Evolutionary conservation across 2,329 filamentous ascomycete genomes (phyloP).

Genomic region (Trichoderma atrobrunneum): DNA sequence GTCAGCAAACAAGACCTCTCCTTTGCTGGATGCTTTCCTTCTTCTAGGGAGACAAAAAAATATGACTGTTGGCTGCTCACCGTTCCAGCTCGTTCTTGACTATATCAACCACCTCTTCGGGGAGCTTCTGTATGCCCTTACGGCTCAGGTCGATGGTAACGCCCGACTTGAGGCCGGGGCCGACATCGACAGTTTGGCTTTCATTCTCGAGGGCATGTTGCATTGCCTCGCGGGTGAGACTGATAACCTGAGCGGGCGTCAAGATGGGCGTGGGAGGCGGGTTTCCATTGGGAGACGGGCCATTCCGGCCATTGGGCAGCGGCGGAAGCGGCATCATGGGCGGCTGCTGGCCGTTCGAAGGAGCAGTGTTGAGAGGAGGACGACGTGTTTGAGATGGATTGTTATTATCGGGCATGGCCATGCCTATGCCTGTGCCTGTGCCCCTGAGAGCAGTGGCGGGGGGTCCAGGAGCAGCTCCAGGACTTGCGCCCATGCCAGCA

Average conservation of each 20-base stretch:
- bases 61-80: slow-evolving; percentile 42
- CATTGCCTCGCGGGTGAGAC: slow-evolving; percentile 65
- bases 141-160: slow-evolving; percentile 77
- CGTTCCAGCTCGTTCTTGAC: slow-evolving; percentile 72
- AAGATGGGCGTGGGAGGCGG: slow-evolving; percentile 52
- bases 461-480: slow-evolving; percentile 16
- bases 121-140: slow-evolving; percentile 67
- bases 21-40: neutral
- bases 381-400: slow-evolving; percentile 40
- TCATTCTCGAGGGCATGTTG: slow-evolving; percentile 64
- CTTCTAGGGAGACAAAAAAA: neutral
- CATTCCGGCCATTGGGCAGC: slow-evolving; percentile 47
- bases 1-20: slow-evolving; percentile 11
- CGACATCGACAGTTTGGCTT: slow-evolving; percentile 59
- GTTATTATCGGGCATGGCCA: slow-evolving; percentile 43
- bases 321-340: slow-evolving; percentile 42
- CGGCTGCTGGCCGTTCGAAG: slow-evolving; percentile 39
- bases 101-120: slow-evolving; percentile 71
- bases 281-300: slow-evolving; percentile 42
- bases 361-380: slow-evolving; percentile 38
- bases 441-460: slow-evolving; percentile 32
- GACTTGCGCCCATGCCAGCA: slow-evolving; percentile 21
- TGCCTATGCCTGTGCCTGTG: slow-evolving; percentile 6
- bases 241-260: slow-evolving; percentile 62
- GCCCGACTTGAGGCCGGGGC: slow-evolving; percentile 62